Conservation (phyloP, 129 eudicot species). For the Dittrichia graveolens region DNA sequence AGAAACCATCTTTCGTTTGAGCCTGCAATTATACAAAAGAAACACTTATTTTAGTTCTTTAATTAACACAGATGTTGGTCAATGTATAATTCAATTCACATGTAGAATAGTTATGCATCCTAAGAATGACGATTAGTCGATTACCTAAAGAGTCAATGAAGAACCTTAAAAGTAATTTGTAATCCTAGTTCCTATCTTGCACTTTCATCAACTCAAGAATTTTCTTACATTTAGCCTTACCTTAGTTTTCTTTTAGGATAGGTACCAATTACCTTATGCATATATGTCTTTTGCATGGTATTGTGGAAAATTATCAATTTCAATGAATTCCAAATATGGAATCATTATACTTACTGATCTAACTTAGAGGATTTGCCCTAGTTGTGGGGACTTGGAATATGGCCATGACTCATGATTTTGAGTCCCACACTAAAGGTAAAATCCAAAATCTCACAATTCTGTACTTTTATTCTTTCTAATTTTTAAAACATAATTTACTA, state of each 20-base stretch:
- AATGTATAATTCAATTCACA: background rate
- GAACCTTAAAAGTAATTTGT: background rate
- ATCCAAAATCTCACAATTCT: no score
- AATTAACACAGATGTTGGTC: background rate
- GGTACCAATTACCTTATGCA: background rate
- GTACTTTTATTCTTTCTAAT: background rate
- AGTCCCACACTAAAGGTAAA: no score
- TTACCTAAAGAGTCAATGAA: background rate
- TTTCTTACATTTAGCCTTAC: background rate
- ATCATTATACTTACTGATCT: background rate
- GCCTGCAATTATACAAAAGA: conserved; percentile 45
- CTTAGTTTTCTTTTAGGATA: background rate
- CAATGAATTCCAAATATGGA: background rate
- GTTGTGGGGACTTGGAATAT: background rate
- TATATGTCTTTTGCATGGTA: background rate
- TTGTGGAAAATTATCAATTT: background rate
- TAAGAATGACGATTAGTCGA: background rate
- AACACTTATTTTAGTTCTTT: background rate
- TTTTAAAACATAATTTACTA: background rate
- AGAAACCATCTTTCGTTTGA: conserved; percentile 77
- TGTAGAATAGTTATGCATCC: background rate
- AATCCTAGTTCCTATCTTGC: background rate
- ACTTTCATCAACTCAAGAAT: background rate
- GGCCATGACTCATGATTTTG: background rate
- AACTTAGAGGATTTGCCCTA: background rate